Evolutionary conservation across 2,329 filamentous ascomycete genomes (phyloP).

Genomic region (Dothistroma pini): DNA sequence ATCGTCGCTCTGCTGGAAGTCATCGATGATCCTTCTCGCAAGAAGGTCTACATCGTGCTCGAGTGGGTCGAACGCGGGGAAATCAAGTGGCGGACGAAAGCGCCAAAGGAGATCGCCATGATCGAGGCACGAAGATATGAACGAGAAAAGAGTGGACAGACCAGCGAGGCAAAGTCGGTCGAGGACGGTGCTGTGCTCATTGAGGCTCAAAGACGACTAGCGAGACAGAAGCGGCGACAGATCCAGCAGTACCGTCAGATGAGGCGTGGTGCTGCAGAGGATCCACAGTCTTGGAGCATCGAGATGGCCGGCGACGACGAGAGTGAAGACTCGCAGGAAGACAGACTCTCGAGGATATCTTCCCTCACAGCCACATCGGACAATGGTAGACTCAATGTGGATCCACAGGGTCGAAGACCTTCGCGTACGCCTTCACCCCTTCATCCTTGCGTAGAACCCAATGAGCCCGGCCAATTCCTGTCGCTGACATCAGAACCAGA

Average conservation of each 20-base stretch:
- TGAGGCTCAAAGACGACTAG: slow-evolving; percentile 55
- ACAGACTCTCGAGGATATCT: slow-evolving; percentile 36
- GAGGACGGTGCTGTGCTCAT: slow-evolving; percentile 46
- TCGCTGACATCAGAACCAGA: slow-evolving; percentile 31
- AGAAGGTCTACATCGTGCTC: slow-evolving; percentile 97
- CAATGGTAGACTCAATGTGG: slow-evolving; percentile 15
- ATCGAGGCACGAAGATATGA: slow-evolving; percentile 80
- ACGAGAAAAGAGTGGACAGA: slow-evolving; percentile 57
- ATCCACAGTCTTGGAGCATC: slow-evolving; percentile 74
- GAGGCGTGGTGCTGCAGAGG: slow-evolving; percentile 29
- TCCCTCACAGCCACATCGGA: slow-evolving; percentile 31
- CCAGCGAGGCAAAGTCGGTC: slow-evolving; percentile 40
- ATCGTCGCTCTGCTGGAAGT: slow-evolving; percentile 94
- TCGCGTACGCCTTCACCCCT: slow-evolving; percentile 30
- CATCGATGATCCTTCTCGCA: slow-evolving; percentile 91
- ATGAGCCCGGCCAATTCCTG: slow-evolving; percentile 16
- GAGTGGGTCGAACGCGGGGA: slow-evolving; percentile 94
- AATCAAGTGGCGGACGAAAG: slow-evolving; percentile 89
- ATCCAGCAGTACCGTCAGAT: slow-evolving; percentile 34
- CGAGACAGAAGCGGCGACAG: slow-evolving; percentile 40
- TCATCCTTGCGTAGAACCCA: slow-evolving; percentile 10
- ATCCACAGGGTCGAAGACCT: slow-evolving; percentile 19
- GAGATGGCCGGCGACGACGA: slow-evolving; percentile 67
- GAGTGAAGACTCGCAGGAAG: slow-evolving; percentile 40
- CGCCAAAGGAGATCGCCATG: slow-evolving; percentile 73